These are phyloP conservation scores for Cnidoscolus chayamansa DNA, from an alignment of 441 rosid species.

Conservation along the genomic window DNA sequence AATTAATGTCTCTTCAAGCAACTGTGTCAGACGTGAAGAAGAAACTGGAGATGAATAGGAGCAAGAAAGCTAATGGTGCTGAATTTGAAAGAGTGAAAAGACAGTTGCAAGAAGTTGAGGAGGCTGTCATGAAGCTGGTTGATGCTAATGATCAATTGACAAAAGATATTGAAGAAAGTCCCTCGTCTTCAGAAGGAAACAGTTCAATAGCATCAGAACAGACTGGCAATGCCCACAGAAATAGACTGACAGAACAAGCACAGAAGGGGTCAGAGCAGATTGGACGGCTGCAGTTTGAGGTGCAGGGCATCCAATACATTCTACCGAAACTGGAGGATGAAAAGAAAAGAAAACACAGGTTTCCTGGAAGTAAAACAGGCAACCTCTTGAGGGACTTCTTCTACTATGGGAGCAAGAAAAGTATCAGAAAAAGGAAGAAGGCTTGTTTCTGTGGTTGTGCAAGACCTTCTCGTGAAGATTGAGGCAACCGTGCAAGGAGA, in stretches of 20 bases:
- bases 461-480: slow-evolving; percentile 38
- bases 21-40: slow-evolving; percentile 57
- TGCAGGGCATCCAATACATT: slow-evolving; percentile 60
- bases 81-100: slow-evolving; percentile 52
- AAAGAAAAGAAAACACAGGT: slow-evolving; percentile 44
- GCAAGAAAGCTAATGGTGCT: slow-evolving; percentile 45
- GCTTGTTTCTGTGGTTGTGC: slow-evolving; percentile 71
- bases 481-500: slow-evolving; percentile 16
- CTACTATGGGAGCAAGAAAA: slow-evolving; percentile 49
- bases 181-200: slow-evolving; percentile 25
- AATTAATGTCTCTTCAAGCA: slow-evolving; percentile 52
- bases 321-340: slow-evolving; percentile 76
- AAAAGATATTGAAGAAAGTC: slow-evolving; percentile 48
- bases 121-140: slow-evolving; percentile 50
- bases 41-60: slow-evolving; percentile 48
- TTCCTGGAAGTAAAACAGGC: slow-evolving; percentile 56
- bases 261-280: slow-evolving; percentile 68
- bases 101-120: slow-evolving; percentile 67
- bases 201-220: slow-evolving; percentile 31
- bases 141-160: slow-evolving; percentile 47
- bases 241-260: slow-evolving; percentile 56
- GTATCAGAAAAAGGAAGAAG: slow-evolving; percentile 50
- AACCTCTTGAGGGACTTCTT: slow-evolving; percentile 69
- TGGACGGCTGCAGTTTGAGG: slow-evolving; percentile 61
- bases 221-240: slow-evolving; percentile 34